phyloP scores from a whole-genome alignment of 495 filamentous ascomycete species.

The Aspergillus steynii region DNA sequence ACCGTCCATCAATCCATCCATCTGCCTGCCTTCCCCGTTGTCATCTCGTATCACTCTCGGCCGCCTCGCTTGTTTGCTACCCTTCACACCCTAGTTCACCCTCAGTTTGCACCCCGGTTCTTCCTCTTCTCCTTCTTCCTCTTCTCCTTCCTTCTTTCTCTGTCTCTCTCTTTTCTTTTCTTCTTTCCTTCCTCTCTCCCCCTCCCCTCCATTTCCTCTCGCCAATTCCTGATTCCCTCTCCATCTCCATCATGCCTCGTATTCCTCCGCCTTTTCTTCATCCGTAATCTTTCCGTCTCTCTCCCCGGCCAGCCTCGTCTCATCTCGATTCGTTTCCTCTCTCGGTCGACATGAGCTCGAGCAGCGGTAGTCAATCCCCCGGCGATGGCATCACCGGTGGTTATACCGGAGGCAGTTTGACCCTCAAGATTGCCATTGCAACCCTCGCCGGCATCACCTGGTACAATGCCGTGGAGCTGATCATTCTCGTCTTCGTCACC shows the following conservation, averaged over 20 bases:
- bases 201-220: neutral
- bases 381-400: conserved; percentile 47
- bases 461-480: conserved; percentile 58
- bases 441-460: conserved; percentile 54
- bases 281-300: neutral
- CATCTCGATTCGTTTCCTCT: neutral
- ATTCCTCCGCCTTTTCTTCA: conserved; percentile 16
- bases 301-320: neutral
- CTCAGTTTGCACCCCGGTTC: neutral
- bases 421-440: conserved; percentile 50
- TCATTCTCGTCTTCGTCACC: conserved; percentile 55
- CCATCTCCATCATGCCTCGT: conserved; percentile 6
- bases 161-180: neutral
- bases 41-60: neutral
- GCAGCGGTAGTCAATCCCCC: conserved; percentile 19
- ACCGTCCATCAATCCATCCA: neutral
- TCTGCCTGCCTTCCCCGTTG: neutral
- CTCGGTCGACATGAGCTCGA: conserved; percentile 23
- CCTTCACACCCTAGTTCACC: neutral
- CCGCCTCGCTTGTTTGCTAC: neutral
- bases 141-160: conserved; percentile 5
- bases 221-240: neutral
- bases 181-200: neutral
- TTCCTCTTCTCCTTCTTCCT: conserved; percentile 5
- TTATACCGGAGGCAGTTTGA: conserved; percentile 35